Conservation (phyloP, 331 rosid genomes). For the Dryas integrifolia region DNA sequence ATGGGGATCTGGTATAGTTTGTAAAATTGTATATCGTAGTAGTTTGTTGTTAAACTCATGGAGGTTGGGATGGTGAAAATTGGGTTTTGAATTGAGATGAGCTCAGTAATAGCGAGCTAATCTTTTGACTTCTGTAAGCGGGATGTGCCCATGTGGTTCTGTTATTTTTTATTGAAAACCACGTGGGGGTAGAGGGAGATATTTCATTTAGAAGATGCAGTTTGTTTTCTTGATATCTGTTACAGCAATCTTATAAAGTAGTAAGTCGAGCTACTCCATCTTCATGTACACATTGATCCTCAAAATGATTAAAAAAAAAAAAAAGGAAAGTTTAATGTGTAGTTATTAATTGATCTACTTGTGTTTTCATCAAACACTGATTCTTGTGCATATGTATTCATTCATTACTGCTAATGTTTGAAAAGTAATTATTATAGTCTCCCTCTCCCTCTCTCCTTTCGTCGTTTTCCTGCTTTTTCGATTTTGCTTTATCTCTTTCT, state of each 20-base stretch:
- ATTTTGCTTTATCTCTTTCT: conserved; percentile 50
- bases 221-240: conserved; percentile 23
- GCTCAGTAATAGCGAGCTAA: conserved; percentile 55
- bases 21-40: conserved; percentile 87
- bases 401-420: not conserved
- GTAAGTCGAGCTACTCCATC: conserved; percentile 27
- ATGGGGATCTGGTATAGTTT: conserved; percentile 60
- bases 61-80: conserved; percentile 55
- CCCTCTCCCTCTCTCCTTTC: conserved; percentile 27
- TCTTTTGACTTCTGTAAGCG: conserved; percentile 60
- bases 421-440: no score
- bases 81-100: conserved; percentile 48
- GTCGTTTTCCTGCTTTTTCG: conserved; percentile 72
- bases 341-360: not conserved
- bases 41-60: conserved; percentile 52
- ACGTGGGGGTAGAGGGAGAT: conserved; percentile 52
- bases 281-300: conserved; percentile 16
- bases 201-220: conserved; percentile 30
- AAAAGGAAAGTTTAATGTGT: conserved; percentile 1
- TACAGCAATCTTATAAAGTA: conserved; percentile 26
- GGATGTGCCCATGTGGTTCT: conserved; percentile 69
- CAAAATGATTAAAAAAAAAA: no score
- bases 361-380: not conserved
- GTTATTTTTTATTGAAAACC: conserved; percentile 64
- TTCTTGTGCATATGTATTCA: not conserved